Conservation (phyloP, 257 asterid species). For the Solanum medicagineum region DNA sequence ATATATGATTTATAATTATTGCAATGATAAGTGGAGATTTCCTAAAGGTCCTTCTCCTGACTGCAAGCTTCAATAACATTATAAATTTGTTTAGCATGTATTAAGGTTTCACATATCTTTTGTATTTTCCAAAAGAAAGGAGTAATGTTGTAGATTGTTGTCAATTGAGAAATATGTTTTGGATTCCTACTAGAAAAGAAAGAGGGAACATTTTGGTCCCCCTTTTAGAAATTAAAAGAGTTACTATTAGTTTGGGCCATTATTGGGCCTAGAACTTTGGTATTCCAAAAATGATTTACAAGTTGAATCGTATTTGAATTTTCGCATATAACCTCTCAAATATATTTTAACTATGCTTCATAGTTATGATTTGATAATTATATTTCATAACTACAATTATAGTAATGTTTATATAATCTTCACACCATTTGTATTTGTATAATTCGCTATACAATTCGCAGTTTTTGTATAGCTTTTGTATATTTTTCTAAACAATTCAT, state of each 20-base stretch:
- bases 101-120: background rate
- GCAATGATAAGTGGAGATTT: conserved; percentile 63
- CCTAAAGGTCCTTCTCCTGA: conserved; percentile 53
- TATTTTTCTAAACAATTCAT: no score
- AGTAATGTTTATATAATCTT: no score
- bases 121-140: background rate
- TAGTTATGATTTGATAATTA: no score
- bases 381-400: no score
- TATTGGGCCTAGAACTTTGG: background rate
- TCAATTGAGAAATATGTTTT: background rate
- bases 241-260: background rate
- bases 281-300: background rate
- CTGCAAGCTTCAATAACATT: conserved; percentile 20
- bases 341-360: no score
- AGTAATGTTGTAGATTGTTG: background rate
- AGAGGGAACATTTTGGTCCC: background rate
- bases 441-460: no score
- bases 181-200: background rate
- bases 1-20: conserved; percentile 65
- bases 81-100: background rate
- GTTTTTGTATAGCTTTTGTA: no score
- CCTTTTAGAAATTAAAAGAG: background rate
- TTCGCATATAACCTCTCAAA: no score
- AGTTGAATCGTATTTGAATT: no score
- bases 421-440: no score